Base-by-base conservation (phyloP, 257 asterid genomes). In the Datura wrightii region DNA sequence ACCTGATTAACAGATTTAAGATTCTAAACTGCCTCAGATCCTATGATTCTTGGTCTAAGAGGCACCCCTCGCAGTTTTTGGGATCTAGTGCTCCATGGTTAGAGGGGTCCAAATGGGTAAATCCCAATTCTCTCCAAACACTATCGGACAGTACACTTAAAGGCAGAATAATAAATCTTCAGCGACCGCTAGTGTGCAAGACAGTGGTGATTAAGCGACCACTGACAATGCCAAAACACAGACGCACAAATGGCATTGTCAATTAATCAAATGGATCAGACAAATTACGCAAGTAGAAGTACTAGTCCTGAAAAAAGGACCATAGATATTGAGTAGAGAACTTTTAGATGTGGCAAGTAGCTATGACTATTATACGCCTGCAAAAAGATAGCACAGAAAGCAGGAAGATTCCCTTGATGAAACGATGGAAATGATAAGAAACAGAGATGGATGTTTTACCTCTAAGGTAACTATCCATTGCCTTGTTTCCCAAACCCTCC, bases 401-500 rank as follows among this genome's bases (percentile, higher is more conserved):
- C 83, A 50, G 79, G 84, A 79, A 78, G 50, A 82, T 67, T 82
- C 84, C 85, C 84, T 54, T 54, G 85, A 85, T 62, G 85, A 86
- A 88, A 88, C 8, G 83, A 84, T 80, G 66, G 53, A 70, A 62
- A 69, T 89, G 52, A 87, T 86, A 86, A 82, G 88, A 84, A 66
- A 82, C 63, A 79, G 87, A 85, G 89, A 84, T 83, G 82, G 63
- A 78, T 66, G 84, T 54, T 84, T 86, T 94, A 95, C 99, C 99
- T 97, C 97, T 94, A 90, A 97, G 97, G 82, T 88, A 87, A 93
- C 90, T 90, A 92, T 97, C 98, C 98, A 97, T 91, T 37, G 97
- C 93, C 90, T 94, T 90, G 97, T 95, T 95, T 87, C 99, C 99
- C 91, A 95, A 80, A 90, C 99, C 98, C 93, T 96, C 99, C 89